Evolutionary conservation across 768 basidiomycete species (phyloP), one percentile per base, ranked within the genome.

Genomic region (Lactarius deliciosus): DNA sequence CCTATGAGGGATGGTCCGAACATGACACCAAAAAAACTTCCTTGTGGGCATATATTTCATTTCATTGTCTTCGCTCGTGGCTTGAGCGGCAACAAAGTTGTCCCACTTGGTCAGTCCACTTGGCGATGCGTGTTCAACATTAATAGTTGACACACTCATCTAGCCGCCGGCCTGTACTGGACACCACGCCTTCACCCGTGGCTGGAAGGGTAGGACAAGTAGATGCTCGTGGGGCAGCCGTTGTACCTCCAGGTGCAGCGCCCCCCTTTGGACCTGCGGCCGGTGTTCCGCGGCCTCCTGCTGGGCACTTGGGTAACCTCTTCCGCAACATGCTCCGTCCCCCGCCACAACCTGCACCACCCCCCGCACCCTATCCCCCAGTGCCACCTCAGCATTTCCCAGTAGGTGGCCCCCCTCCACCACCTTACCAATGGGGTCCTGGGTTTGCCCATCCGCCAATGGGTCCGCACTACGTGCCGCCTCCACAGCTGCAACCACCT

Each of bases 81-180:
- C 83, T 99, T 32, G 97, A 99, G 77, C 85, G 97, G 54, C 97
- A 99, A 76, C 97, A 98, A 77, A 98, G 92, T 72, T 99, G 97
- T 76, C 97, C 97, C 1, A 99, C 97, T 50, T 99, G 96, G 96
- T 96, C 59, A 77, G 89, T 76, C 40, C 25, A 60, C 25, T 64
- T 65, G 22, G 54, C 50, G 41, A 60, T 57, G 28, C 47, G 40
- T 61, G 56, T 20, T 20, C 53, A 57, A 28, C 13, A 9, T 43
- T 32, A 40, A 28, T 43, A 64, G 61, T 65, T 72, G 41, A 45
- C 50, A 20, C 63, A 41, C 54, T 63, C 61, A 64, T 67, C n/a
- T 69, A 71, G 70, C 43, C 68, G 68, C 53, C 68, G 70, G 34
- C 62, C 62, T 45, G 68, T 70, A 41, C 59, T 69, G 30, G 68